Evolutionary conservation across 2,329 filamentous ascomycete species (phyloP), one percentile per base, ranked within the genome.

Genomic region (Colletotrichum brevisporum): DNA sequence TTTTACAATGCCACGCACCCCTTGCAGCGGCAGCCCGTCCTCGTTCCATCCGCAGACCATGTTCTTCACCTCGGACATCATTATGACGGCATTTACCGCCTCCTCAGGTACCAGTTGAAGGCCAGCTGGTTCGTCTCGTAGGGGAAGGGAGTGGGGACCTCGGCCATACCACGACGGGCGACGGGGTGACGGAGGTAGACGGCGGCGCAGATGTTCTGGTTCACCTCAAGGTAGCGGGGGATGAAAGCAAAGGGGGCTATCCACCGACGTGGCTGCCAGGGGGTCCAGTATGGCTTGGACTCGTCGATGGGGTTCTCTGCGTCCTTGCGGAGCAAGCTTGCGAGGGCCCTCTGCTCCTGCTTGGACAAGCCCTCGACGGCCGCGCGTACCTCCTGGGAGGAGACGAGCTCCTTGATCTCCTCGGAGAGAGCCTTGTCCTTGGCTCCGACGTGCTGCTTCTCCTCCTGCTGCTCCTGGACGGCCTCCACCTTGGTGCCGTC

Each of bases 231-330:
- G 80, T 98, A 99, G 62, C 93, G 86, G 12, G 96, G 96, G 74
- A 99, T 94, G 81, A 97, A 98, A 26, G 95, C 94, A 81, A 99
- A 99, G 0, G 95, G 91, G 59, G 89, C 87, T 93, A 99, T 97
- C 81, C 89, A 98, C 60, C 92, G 88, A 64, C 94, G 88, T 13
- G 96, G 96, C 72, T 87, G 83, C 96, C 96, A 99, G 13, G 96
- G 96, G 2, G 95, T 98, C 5, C 88, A 88, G 78, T 99, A 99
- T 4, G 96, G 94, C 82, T 97, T 97, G 66, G 79, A 82, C 54
- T 81, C 81, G 80, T 98, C 94, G 69, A 91, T 82, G 0, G 94
- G 92, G 82, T 98, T 97, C 78, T 94, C 89, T 65, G 86, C 84
- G 76, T 93, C 88, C 74, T 88, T 83, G 62, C 84, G 82, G 54